Conservation (phyloP, 768 basidiomycete species). For the Lactifluus echinatus region DNA sequence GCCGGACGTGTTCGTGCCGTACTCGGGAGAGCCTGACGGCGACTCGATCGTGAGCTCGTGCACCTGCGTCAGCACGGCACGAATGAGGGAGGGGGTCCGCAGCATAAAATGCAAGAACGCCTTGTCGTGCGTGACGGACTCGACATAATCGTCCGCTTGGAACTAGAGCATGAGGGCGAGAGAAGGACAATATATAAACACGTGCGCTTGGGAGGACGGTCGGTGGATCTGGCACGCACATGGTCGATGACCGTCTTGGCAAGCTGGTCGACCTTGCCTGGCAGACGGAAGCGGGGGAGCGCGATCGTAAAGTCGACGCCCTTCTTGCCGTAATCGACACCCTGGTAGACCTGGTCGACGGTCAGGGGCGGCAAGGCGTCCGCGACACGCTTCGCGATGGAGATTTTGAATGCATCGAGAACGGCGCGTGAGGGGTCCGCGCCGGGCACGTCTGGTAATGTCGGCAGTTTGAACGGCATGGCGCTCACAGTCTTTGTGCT, state of each 20-base stretch:
- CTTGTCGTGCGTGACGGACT: conserved; percentile 58
- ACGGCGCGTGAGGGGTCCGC: conserved; percentile 58
- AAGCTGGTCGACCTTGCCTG: conserved; percentile 72
- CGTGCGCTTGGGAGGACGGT: too few species aligned
- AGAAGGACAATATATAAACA: neutral
- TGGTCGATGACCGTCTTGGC: conserved; percentile 65
- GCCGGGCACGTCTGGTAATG: conserved; percentile 34
- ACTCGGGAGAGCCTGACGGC: conserved; percentile 53
- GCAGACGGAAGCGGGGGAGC: conserved; percentile 81
- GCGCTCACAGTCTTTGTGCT: neutral
- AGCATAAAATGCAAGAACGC: conserved; percentile 80
- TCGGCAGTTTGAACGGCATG: conserved; percentile 24
- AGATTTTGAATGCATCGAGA: conserved; percentile 72
- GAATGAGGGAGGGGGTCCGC: conserved; percentile 53
- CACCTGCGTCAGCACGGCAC: conserved; percentile 62
- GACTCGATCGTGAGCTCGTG: conserved; percentile 60
- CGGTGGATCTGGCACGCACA: too few species aligned
- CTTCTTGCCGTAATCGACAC: conserved; percentile 87
- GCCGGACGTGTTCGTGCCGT: conserved; percentile 73
- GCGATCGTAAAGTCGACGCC: conserved; percentile 91
- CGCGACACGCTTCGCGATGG: conserved; percentile 65
- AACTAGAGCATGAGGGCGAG: conserved; percentile 47
- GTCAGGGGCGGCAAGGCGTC: conserved; percentile 57
- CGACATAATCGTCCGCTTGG: conserved; percentile 71
- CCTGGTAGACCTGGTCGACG: conserved; percentile 70